Conservation (phyloP, 352 stramenopile genomes). For the Phytophthora hibernalis region DNA sequence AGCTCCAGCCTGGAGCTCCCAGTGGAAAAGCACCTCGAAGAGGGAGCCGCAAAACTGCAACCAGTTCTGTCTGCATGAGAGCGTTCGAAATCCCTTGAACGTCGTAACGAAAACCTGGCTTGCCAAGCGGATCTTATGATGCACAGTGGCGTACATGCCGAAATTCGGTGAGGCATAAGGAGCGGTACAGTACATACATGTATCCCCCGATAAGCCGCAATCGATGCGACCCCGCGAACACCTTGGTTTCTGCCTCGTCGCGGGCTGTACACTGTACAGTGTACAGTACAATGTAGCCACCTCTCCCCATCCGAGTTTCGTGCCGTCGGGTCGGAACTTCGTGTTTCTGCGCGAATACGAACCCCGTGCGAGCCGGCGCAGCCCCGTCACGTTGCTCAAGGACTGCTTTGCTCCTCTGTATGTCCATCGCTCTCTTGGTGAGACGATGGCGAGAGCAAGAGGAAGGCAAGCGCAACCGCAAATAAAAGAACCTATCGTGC, state of each 20-base stretch:
- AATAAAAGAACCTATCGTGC: conserved; percentile 31
- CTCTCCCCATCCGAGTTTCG: conserved; percentile 29
- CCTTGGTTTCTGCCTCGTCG: conserved; percentile 36
- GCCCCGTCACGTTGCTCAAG: conserved; percentile 18
- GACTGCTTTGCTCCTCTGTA: conserved; percentile 20
- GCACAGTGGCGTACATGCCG: not conserved
- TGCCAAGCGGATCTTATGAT: conserved; percentile 3
- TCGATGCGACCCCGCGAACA: conserved; percentile 6
- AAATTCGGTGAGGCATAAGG: conserved; percentile 29
- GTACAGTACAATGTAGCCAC: no score
- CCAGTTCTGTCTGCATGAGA: conserved; percentile 19
- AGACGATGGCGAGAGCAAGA: conserved; percentile 22
- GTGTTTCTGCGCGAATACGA: conserved; percentile 34
- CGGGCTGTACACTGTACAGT: no score
- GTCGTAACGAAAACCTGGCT: not conserved
- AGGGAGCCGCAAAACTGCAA: conserved; percentile 11
- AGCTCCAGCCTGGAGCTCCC: no score
- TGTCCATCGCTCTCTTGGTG: conserved; percentile 26
- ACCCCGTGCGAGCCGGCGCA: conserved; percentile 22
- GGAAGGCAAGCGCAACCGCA: conserved; percentile 5
- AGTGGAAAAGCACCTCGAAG: not conserved
- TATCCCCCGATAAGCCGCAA: conserved; percentile 2
- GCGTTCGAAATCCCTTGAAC: conserved; percentile 5
- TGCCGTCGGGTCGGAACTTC: conserved; percentile 34
- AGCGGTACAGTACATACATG: no score